Evolutionary conservation across 2,329 filamentous ascomycete genomes (phyloP).

Genomic region (Alternaria postmessia): DNA sequence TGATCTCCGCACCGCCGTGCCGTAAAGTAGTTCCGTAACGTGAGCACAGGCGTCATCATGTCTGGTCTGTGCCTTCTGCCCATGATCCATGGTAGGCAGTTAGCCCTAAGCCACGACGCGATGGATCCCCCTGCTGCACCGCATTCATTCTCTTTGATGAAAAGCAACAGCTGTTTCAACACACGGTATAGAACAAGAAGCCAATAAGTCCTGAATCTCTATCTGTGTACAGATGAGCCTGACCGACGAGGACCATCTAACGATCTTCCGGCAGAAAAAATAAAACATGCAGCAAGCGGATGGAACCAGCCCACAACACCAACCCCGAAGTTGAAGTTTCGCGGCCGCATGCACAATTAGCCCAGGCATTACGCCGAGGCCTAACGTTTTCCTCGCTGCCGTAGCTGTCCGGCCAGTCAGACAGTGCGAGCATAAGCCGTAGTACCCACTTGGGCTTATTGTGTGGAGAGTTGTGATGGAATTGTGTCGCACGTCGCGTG

Average conservation of each 20-base stretch:
- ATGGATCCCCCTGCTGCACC: slow-evolving; percentile 1
- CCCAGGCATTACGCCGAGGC: slow-evolving; percentile 24
- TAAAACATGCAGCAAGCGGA: slow-evolving; percentile 20
- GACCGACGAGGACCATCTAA: neutral
- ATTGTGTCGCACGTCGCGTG: slow-evolving; percentile 20
- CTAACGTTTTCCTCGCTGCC: slow-evolving; percentile 12
- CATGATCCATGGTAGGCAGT: slow-evolving; percentile 24
- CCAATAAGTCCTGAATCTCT: neutral
- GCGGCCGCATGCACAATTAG: slow-evolving; percentile 15
- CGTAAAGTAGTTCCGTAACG: slow-evolving; percentile 38
- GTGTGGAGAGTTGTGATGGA: slow-evolving; percentile 5
- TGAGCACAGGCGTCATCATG: slow-evolving; percentile 35
- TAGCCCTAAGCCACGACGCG: slow-evolving; percentile 16
- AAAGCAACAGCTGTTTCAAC: slow-evolving; percentile 5
- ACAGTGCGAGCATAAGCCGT: neutral
- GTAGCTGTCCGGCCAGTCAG: slow-evolving; percentile 8
- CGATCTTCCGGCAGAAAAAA: slow-evolving; percentile 11
- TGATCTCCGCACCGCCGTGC: slow-evolving; percentile 31
- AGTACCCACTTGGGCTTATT: slow-evolving; percentile 9
- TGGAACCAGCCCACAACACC: slow-evolving; percentile 24
- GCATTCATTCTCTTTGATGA: neutral
- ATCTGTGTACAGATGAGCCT: neutral
- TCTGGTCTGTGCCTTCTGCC: slow-evolving; percentile 26
- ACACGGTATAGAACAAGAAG: neutral
- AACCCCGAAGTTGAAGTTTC: slow-evolving; percentile 22